Evolutionary conservation across 768 basidiomycete species (phyloP).

Genomic region (Coprinopsis cinerea): DNA sequence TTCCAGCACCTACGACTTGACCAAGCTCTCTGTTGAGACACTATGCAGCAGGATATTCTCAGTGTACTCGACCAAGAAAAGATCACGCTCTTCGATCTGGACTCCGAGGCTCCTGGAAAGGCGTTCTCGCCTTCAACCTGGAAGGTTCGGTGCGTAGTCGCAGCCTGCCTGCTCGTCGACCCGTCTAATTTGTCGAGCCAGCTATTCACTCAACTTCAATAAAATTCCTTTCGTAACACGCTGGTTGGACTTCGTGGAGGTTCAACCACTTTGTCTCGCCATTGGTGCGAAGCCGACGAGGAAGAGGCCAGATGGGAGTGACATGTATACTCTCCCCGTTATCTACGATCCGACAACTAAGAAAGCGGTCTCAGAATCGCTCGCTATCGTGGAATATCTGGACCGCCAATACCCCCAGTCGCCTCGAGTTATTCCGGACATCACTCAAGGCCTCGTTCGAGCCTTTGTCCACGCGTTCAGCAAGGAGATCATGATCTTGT

Average conservation of each 20-base stretch:
- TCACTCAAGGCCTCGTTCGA: constrained; percentile 26
- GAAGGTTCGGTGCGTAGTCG: constrained; percentile 3
- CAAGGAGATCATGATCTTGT: constrained; percentile 11
- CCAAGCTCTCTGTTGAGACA: too few relatives aligned
- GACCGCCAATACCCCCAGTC: constrained; percentile 35
- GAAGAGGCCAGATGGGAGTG: not conserved
- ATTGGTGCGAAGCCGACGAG: constrained; percentile 5
- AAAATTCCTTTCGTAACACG: constrained; percentile 9
- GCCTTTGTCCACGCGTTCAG: constrained; percentile 19
- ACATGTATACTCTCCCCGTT: constrained; percentile 35
- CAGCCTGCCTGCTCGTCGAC: not conserved
- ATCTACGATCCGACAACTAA: constrained; percentile 42
- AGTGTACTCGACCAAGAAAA: constrained; percentile 1
- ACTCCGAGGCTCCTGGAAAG: not conserved
- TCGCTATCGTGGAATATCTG: constrained; percentile 37
- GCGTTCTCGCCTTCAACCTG: constrained; percentile 4
- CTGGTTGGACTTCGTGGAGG: constrained; percentile 8
- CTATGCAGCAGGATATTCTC: too few relatives aligned
- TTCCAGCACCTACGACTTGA: too few relatives aligned
- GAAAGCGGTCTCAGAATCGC: constrained; percentile 29
- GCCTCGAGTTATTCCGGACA: constrained; percentile 26
- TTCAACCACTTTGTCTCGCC: not conserved
- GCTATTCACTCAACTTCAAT: constrained; percentile 11
- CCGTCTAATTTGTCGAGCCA: not conserved
- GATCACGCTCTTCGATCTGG: constrained; percentile 9